Evolutionary conservation across 805 yeast genomes (phyloP), one percentile per base, ranked within the genome.

Genomic region (Scheffersomyces lignosus): DNA sequence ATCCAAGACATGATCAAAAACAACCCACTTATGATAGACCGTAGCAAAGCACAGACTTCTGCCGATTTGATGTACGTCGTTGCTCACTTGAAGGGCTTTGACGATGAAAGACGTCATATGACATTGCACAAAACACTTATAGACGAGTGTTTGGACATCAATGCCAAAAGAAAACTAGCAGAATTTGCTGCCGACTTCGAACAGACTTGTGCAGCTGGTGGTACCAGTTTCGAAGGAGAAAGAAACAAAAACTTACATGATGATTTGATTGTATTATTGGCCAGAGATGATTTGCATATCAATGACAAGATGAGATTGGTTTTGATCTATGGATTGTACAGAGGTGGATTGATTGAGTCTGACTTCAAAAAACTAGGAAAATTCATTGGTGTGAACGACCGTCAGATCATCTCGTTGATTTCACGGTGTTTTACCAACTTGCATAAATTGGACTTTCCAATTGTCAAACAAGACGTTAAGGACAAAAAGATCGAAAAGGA

Each of bases 161-260:
- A 83, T 54, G 76, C 80, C 33, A 70, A 68, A 18, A 69, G 80
- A 43, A 72, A 76, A 44, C 62, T 88, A 45, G 80, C 83, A 6
- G 87, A 79, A 41, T 66, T 66, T 47, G 70, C 86, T 14, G 87
- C 96, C 1, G 93, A 87, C 45, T 73, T 89, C 40, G 98, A 93
- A 61, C 96, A 90, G 62, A 77, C 81, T 14, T 72, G 89, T 45
- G 78, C 84, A 4, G 86, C 88, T 3, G 78, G 78, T 29, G 95
- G 95, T 15, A 58, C 75, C 3, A 81, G 80, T 38, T 69, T 80
- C 31, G 85, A 87, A 45, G 89, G 91, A 3, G 73, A 73, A 18
- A 76, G 76, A 47, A 73, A 74, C 30, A 77, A 77, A 47, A 71
- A 74, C 35, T 62, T 86, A 16, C 80, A 84, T 22, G 84, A 79